Percentiles rank a stretch among this genome's conserved stretches.
Evolutionary conservation across 2,329 filamentous ascomycete species (phyloP).

Genomic region (Neurospora crassa): DNA sequence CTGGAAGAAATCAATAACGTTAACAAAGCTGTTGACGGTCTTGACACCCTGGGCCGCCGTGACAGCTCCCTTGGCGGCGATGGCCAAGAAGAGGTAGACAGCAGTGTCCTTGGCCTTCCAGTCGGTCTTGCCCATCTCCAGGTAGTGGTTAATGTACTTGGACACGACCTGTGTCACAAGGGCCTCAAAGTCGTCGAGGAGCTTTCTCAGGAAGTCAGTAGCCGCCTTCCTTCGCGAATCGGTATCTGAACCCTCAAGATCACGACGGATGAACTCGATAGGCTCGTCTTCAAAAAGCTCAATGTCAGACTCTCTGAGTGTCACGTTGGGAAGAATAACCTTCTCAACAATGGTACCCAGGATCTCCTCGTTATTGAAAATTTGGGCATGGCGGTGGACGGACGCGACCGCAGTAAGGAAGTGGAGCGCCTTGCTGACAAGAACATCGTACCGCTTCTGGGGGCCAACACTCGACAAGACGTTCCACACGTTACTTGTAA

Average conservation of each 20-base stretch:
- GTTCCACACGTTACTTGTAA: slow-evolving; percentile 85
- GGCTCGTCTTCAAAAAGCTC: slow-evolving; percentile 98
- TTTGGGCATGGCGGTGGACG: slow-evolving; percentile 65
- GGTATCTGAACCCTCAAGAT: slow-evolving; percentile 91
- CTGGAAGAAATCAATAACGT: slow-evolving; percentile 92
- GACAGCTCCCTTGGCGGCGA: slow-evolving; percentile 82
- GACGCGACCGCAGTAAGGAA: slow-evolving; percentile 86
- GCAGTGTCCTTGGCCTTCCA: slow-evolving; percentile 98
- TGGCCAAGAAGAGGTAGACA: slow-evolving; percentile 91
- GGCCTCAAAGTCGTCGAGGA: slow-evolving; percentile 81
- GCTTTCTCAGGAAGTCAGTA: slow-evolving; percentile 83
- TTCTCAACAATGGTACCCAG: slow-evolving; percentile 88
- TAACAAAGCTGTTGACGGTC: slow-evolving; percentile 75
- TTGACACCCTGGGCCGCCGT: slow-evolving; percentile 86
- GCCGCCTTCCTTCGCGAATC: slow-evolving; percentile 87
- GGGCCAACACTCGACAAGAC: slow-evolving; percentile 77
- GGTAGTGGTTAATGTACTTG: slow-evolving; percentile 77
- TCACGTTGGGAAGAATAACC: slow-evolving; percentile 88
- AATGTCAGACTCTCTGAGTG: slow-evolving; percentile 82
- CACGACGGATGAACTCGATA: slow-evolving; percentile 92
- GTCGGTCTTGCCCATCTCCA: slow-evolving; percentile 69
- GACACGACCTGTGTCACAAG: slow-evolving; percentile 81
- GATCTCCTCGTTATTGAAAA: slow-evolving; percentile 75
- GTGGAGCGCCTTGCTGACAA: slow-evolving; percentile 89
- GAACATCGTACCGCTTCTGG: slow-evolving; percentile 85